Evolutionary conservation across 2,329 filamentous ascomycete species (phyloP).

Genomic region (Verticillium alfalfae): DNA sequence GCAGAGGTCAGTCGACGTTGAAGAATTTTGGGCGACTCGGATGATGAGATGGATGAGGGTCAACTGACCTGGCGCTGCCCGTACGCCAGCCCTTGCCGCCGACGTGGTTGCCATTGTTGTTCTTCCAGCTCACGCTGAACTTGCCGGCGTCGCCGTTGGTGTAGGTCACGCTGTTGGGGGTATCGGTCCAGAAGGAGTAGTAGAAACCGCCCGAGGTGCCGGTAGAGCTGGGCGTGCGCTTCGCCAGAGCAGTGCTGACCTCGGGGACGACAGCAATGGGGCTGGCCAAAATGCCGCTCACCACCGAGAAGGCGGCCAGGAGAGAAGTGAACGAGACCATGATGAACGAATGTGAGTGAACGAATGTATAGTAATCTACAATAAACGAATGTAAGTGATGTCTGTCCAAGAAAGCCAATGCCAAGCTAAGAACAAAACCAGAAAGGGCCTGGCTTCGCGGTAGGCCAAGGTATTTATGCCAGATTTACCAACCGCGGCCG

Average conservation of each 20-base stretch:
- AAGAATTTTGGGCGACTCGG: background rate
- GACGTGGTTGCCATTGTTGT: constrained; percentile 44
- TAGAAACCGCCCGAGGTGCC: constrained; percentile 32
- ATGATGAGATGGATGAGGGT: background rate
- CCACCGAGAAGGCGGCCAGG: constrained; percentile 1
- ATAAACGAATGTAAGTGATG: background rate
- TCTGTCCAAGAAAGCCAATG: background rate
- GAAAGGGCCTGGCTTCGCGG: background rate
- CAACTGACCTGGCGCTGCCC: constrained; percentile 23
- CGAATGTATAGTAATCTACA: background rate
- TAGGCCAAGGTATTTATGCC: background rate
- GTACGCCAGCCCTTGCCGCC: constrained; percentile 55
- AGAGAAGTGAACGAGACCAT: constrained; percentile 2
- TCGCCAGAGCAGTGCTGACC: background rate
- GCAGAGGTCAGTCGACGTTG: background rate
- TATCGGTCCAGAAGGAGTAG: constrained; percentile 40
- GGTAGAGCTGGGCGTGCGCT: constrained; percentile 22
- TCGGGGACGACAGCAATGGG: constrained; percentile 3
- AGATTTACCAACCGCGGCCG: background rate
- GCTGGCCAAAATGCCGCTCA: background rate
- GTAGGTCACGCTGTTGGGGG: constrained; percentile 29
- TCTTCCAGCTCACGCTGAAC: constrained; percentile 33
- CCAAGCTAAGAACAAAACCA: background rate
- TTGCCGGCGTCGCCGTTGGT: constrained; percentile 31
- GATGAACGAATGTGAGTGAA: background rate